Percentiles rank a stretch among this genome's conserved stretches.
phyloP scores from a whole-genome alignment of 2,329 filamentous ascomycete genomes.

The Epicoccum sorghinum region DNA sequence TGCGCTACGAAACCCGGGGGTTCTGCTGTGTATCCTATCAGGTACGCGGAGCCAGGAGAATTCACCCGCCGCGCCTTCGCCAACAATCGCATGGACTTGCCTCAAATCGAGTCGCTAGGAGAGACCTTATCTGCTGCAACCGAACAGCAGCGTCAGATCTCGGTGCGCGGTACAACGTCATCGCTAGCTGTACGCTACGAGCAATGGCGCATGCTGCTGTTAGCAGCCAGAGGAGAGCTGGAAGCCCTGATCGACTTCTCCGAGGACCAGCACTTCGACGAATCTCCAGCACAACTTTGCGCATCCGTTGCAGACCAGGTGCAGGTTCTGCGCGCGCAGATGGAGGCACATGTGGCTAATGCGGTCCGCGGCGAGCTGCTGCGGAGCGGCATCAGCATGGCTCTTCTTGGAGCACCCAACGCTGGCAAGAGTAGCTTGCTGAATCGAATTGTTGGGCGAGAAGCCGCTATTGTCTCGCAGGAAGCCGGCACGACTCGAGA shows the following conservation, averaged over 20 bases:
- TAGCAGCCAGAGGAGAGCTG: slow-evolving; percentile 85
- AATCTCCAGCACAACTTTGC: slow-evolving; percentile 76
- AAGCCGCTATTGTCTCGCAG: slow-evolving; percentile 91
- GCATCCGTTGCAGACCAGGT: slow-evolving; percentile 72
- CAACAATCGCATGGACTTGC: slow-evolving; percentile 82
- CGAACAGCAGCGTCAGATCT: slow-evolving; percentile 88
- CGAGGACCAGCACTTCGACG: slow-evolving; percentile 96
- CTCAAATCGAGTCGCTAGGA: slow-evolving; percentile 74
- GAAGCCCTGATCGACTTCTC: slow-evolving; percentile 97
- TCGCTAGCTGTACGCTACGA: slow-evolving; percentile 78
- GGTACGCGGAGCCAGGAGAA: slow-evolving; percentile 92
- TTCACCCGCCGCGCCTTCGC: slow-evolving; percentile 93
- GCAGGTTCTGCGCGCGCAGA: slow-evolving; percentile 62
- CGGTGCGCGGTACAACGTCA: slow-evolving; percentile 77
- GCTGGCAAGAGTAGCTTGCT: slow-evolving; percentile 93
- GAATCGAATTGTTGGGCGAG: slow-evolving; percentile 86
- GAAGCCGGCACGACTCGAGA: slow-evolving; percentile 95
- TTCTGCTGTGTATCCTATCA: slow-evolving; percentile 55
- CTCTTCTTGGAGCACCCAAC: slow-evolving; percentile 89
- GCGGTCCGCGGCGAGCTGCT: slow-evolving; percentile 83
- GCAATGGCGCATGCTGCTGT: slow-evolving; percentile 74
- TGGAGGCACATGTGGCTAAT: slow-evolving; percentile 74
- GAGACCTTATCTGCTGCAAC: slow-evolving; percentile 72
- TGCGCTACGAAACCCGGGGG: slow-evolving; percentile 40
- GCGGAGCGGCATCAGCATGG: slow-evolving; percentile 82